Percentiles rank a stretch among this genome's conserved stretches.
Conservation (phyloP, 805 yeast species). For the Spencermartinsiella europaea region DNA sequence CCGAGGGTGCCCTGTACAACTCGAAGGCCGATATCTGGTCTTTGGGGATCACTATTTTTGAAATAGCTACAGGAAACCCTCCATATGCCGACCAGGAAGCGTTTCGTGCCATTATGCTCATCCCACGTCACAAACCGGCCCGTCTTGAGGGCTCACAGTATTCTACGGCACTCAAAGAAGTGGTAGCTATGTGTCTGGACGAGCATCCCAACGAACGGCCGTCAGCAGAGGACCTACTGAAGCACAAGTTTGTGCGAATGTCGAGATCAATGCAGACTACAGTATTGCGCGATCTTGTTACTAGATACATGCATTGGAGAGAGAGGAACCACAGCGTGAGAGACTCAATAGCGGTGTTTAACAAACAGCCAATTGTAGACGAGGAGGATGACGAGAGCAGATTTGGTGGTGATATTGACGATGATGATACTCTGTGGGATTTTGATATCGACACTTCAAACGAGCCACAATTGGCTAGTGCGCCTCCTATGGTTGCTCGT, state of each 20-base stretch:
- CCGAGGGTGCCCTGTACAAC: constrained; percentile 39
- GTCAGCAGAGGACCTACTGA: constrained; percentile 75
- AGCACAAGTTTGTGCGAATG: constrained; percentile 63
- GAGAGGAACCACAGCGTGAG: constrained; percentile 42
- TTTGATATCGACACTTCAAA: constrained; percentile 49
- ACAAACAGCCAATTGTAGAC: constrained; percentile 20
- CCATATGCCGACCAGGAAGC: constrained; percentile 97
- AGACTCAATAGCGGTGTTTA: constrained; percentile 33
- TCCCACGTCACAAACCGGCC: constrained; percentile 91
- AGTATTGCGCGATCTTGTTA: constrained; percentile 65
- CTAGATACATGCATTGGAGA: constrained; percentile 50
- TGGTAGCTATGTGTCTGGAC: constrained; percentile 86
- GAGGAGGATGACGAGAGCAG: constrained; percentile 30
- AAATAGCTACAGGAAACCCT: constrained; percentile 94
- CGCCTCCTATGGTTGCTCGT: background rate
- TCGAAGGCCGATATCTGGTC: constrained; percentile 98
- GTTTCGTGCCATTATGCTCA: constrained; percentile 87
- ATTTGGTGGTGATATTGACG: constrained; percentile 17
- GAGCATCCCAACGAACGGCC: constrained; percentile 89
- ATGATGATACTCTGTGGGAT: constrained; percentile 58
- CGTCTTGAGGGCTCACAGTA: constrained; percentile 87
- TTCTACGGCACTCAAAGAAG: constrained; percentile 70
- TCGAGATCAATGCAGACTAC: constrained; percentile 57
- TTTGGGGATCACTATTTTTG: constrained; percentile 87
- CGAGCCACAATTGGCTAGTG: background rate